Evolutionary conservation across 1,284 basidiomycete genomes (phyloP), one percentile per base, ranked within the genome.

Genomic region (Malassezia obtusa): DNA sequence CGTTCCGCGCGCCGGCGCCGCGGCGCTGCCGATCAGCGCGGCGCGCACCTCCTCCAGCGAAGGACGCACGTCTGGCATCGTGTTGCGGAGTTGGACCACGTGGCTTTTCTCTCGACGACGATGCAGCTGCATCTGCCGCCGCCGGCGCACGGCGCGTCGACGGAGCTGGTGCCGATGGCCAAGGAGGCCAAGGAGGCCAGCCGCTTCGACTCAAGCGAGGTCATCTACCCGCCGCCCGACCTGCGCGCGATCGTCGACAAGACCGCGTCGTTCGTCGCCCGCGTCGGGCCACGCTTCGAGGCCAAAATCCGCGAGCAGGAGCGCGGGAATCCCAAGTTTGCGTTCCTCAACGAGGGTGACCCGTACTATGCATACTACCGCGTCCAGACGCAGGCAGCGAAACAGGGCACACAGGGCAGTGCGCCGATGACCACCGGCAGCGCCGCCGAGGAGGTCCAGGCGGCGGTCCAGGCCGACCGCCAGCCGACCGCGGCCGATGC

Each of bases 221-320:
- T 76, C 53, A 75, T 76, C 51, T 67, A 65, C 39, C 75, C 76
- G 17, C 76, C 76, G 12, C 76, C 76, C 21, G 75, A 74, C 41
- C 68, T 77, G 57, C 68, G 73, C 88, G 87, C 84, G 58, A 89
- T 96, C 57, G 90, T 98, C 65, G 94, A 98, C 79, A 84, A 90
- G 71, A 98, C 94, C 6, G 91, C 94, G 12, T 76, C 81, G n/a
- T 91, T 88, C 60, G 87, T 98, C 58, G 89, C 90, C 19, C 63
- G 65, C 35, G 65, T 65, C 35, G 69, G 71, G 38, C 54, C 62
- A 7, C 56, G 64, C 7, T 73, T 73, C 49, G 71, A 73, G 50
- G 61, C 58, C 28, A 68, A 64, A 50, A 72, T 73, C 60, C 60
- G 62, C 28, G 40, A 52, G 14, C 61, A 68, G 21, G 68, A 68